phyloP scores from a whole-genome alignment of 768 basidiomycete genomes.

The Suillus alpinus region DNA sequence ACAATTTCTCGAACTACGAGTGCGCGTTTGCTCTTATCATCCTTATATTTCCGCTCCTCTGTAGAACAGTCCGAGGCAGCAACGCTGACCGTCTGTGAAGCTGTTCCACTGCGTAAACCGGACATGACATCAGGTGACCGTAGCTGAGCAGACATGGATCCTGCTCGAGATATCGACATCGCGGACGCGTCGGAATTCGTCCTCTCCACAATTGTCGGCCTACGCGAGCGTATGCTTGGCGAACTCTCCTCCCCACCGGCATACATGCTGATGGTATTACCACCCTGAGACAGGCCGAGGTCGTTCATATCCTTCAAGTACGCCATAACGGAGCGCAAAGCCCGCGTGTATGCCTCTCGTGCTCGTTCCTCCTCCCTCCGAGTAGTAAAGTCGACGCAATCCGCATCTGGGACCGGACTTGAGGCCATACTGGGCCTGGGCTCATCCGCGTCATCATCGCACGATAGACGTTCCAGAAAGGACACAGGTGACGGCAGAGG shows the following conservation, averaged over 20 bases:
- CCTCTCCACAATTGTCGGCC: constrained; percentile 66
- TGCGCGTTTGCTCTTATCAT: constrained; percentile 82
- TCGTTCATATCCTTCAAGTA: constrained; percentile 97
- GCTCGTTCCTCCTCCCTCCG: constrained; percentile 71
- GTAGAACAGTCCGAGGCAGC: constrained; percentile 69
- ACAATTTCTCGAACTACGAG: constrained; percentile 90
- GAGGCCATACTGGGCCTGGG: constrained; percentile 32
- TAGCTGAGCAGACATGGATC: constrained; percentile 53
- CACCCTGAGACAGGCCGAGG: constrained; percentile 62
- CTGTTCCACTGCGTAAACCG: constrained; percentile 56
- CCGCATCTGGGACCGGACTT: constrained; percentile 44
- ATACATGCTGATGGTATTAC: constrained; percentile 56
- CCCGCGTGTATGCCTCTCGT: constrained; percentile 71
- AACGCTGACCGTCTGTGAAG: constrained; percentile 68
- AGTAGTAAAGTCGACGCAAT: constrained; percentile 38
- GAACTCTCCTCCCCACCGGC: constrained; percentile 47
- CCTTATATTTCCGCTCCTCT: constrained; percentile 88
- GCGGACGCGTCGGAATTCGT: constrained; percentile 29
- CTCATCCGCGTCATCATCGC: constrained; percentile 34
- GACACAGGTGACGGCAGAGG: constrained; percentile 61
- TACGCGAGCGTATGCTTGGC: constrained; percentile 47
- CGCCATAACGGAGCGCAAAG: constrained; percentile 89
- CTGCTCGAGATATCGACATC: constrained; percentile 51
- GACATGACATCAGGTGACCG: constrained; percentile 64
- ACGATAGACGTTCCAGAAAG: constrained; percentile 52